Conservation (phyloP, 345 rosid species). For the Microcos paniculata region DNA sequence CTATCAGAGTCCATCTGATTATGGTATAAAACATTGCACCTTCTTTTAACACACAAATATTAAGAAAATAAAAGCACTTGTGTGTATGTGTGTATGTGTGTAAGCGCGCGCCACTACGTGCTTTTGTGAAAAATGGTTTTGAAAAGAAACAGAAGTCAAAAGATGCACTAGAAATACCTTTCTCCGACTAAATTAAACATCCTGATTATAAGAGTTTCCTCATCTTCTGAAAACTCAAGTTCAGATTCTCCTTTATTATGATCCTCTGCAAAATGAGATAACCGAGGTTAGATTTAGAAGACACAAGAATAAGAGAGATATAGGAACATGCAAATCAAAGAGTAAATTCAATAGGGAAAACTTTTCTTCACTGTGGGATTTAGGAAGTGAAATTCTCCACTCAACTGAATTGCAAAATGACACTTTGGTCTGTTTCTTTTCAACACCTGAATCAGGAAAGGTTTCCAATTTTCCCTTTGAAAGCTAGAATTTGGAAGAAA, state of each 20-base stretch:
- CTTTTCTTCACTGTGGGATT: too few species aligned
- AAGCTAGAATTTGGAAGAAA: neutral
- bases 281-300: neutral
- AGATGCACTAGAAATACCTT: conserved; percentile 14
- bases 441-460: neutral
- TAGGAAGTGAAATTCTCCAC: neutral
- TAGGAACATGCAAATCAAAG: too few species aligned
- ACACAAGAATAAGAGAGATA: too few species aligned
- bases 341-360: too few species aligned
- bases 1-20: conserved; percentile 42
- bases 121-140: neutral
- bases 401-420: neutral
- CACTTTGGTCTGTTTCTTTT: neutral
- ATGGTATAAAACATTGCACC: neutral
- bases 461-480: neutral
- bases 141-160: neutral
- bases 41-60: neutral
- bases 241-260: conserved; percentile 19
- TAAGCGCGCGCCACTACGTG: too few species aligned
- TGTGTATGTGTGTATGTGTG: neutral
- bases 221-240: conserved; percentile 39
- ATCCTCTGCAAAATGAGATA: conserved; percentile 12
- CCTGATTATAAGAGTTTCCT: conserved; percentile 38
- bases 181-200: conserved; percentile 46
- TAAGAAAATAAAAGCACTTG: neutral